phyloP scores from a whole-genome alignment of 2,329 filamentous ascomycete species.

The Laburnicola sp. region DNA sequence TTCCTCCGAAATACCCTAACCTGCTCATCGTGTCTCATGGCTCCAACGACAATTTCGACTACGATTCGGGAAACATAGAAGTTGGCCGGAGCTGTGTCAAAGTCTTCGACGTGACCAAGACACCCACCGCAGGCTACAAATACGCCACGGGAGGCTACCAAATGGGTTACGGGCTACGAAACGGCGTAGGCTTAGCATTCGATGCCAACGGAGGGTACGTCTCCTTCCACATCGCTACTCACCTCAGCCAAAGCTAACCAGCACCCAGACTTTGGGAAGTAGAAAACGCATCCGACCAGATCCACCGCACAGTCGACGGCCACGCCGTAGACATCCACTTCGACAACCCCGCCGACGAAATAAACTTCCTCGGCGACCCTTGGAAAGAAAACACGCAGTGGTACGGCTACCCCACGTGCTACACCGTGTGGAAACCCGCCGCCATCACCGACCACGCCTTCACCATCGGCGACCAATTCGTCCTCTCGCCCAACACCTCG shows the following conservation, averaged over 20 bases:
- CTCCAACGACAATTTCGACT: slow-evolving; percentile 64
- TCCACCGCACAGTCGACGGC: slow-evolving; percentile 55
- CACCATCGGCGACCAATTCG: slow-evolving; percentile 33
- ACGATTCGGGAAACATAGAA: slow-evolving; percentile 51
- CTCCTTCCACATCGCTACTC: background rate
- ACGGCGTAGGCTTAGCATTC: slow-evolving; percentile 68
- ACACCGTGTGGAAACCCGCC: slow-evolving; percentile 58
- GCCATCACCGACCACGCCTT: slow-evolving; percentile 29
- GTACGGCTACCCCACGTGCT: slow-evolving; percentile 71
- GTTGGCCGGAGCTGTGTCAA: slow-evolving; percentile 67
- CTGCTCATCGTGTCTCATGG: slow-evolving; percentile 67
- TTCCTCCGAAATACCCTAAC: slow-evolving; percentile 40
- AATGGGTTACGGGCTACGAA: slow-evolving; percentile 68
- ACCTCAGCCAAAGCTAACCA: slow-evolving; percentile 19
- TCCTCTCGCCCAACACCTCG: slow-evolving; percentile 33
- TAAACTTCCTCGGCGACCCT: slow-evolving; percentile 68
- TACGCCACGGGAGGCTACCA: slow-evolving; percentile 55
- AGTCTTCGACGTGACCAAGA: slow-evolving; percentile 55
- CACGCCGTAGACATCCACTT: slow-evolving; percentile 61
- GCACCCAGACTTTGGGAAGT: slow-evolving; percentile 52
- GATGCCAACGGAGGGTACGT: slow-evolving; percentile 54
- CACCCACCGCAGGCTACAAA: slow-evolving; percentile 32
- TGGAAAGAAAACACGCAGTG: slow-evolving; percentile 52
- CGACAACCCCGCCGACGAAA: slow-evolving; percentile 72
- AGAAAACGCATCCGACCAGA: slow-evolving; percentile 69